A percentile compares a stretch with the other conserved stretches of the same genome.
Conservation (phyloP, 2,329 filamentous ascomycete genomes). For the Diaporthe sp. region DNA sequence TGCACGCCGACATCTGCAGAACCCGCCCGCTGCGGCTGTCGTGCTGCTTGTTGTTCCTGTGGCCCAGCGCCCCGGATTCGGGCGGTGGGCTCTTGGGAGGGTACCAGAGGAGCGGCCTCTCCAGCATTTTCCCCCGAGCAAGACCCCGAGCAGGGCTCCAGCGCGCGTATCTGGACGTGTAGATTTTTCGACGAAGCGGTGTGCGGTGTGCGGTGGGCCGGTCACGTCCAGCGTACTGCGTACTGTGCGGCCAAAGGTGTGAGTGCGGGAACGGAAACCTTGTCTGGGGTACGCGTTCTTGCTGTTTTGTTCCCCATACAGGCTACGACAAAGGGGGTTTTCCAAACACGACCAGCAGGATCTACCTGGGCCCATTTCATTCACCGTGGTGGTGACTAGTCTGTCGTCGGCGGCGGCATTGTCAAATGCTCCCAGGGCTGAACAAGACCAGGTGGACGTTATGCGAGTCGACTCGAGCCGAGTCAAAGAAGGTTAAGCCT, state of each 20-base stretch:
- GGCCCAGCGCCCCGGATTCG: not conserved
- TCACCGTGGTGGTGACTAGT: not conserved
- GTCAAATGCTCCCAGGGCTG: not conserved
- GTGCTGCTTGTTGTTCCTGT: constrained; percentile 19
- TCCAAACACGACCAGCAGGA: not conserved
- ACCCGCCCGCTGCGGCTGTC: constrained; percentile 3
- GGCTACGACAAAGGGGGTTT: not conserved
- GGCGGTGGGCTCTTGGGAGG: constrained; percentile 11
- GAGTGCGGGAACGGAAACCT: constrained; percentile 7
- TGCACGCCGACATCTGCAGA: constrained; percentile 10
- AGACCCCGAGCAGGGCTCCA: too few relatives aligned
- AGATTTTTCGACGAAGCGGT: constrained; percentile 12
- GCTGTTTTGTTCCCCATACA: not conserved
- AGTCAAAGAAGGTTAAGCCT: constrained; percentile 27
- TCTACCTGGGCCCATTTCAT: not conserved
- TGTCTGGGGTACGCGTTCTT: constrained; percentile 1
- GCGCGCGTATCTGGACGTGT: constrained; percentile 7
- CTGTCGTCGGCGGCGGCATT: not conserved
- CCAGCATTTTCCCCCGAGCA: constrained; percentile 5
- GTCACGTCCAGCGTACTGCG: constrained; percentile 8
- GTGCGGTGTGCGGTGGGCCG: constrained; percentile 9
- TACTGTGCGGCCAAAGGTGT: constrained; percentile 14
- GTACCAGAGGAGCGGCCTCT: not conserved
- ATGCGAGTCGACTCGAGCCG: constrained; percentile 1
- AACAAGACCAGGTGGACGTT: not conserved